Percentiles rank a stretch among this genome's conserved stretches.
Conservation (phyloP, 2,329 filamentous ascomycete species). For the Fusarium veterinarium region DNA sequence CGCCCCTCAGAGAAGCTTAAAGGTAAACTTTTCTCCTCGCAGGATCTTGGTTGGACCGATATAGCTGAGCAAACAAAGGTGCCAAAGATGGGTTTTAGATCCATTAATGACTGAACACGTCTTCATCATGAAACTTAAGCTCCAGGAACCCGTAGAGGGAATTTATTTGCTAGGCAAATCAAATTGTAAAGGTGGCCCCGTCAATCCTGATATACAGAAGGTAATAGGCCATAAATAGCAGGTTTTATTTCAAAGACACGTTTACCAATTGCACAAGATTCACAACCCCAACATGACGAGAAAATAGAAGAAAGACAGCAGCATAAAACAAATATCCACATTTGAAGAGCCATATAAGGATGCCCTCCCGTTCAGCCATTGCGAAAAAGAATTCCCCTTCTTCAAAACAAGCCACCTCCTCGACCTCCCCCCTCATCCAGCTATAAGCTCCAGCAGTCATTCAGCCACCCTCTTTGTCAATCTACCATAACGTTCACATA, state of each 20-base stretch:
- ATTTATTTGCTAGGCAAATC: too few relatives aligned
- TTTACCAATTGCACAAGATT: not conserved
- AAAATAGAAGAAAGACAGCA: not conserved
- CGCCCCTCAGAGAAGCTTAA: accelerated
- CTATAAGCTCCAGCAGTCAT: too few relatives aligned
- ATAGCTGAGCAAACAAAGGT: accelerated
- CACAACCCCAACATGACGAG: accelerated
- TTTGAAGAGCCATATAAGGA: not conserved
- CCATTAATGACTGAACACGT: not conserved
- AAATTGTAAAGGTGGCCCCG: too few relatives aligned
- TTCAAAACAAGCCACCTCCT: not conserved
- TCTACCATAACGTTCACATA: accelerated
- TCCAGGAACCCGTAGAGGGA: accelerated
- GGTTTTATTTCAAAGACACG: accelerated
- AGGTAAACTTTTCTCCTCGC: accelerated
- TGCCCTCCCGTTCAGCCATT: too few relatives aligned
- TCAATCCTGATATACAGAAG: not conserved
- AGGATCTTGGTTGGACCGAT: not conserved
- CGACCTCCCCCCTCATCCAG: too few relatives aligned
- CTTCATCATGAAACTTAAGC: not conserved
- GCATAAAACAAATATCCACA: accelerated
- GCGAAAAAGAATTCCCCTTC: not conserved
- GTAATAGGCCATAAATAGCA: not conserved
- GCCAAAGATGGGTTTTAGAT: accelerated
- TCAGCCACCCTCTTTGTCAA: too few relatives aligned